A percentile compares a stretch with the other conserved stretches of the same genome.
phyloP scores from a whole-genome alignment of 179 eudicot genomes.

The Spinacia oleracea region DNA sequence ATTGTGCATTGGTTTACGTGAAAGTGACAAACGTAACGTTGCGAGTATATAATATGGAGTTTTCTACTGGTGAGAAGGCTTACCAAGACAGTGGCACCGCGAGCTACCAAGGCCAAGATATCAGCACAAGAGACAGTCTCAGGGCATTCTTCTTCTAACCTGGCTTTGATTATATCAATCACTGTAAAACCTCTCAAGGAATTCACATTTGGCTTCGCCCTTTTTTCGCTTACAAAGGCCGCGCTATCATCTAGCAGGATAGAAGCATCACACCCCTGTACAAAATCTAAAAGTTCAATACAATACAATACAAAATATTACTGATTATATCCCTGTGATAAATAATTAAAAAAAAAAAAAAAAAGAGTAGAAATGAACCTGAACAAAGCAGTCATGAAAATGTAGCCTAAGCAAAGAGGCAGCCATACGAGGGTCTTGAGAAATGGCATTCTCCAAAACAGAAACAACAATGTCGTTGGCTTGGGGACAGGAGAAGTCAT shows the following conservation, averaged over 20 bases:
- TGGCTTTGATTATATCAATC: constrained; percentile 78
- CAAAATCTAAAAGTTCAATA: too few species aligned
- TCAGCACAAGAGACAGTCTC: constrained; percentile 90
- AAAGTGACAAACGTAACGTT: too few species aligned
- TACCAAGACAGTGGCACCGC: constrained; percentile 74
- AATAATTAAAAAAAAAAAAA: too few species aligned
- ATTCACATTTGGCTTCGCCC: constrained; percentile 63
- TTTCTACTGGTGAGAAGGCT: neutral
- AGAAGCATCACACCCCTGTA: constrained; percentile 92
- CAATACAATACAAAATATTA: too few species aligned
- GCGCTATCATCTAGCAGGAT: constrained; percentile 64
- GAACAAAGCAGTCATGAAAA: constrained; percentile 91
- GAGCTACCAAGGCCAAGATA: constrained; percentile 82
- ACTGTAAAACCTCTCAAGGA: constrained; percentile 83
- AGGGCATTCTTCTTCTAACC: constrained; percentile 74
- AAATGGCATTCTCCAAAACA: constrained; percentile 58
- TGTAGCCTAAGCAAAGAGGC: constrained; percentile 94
- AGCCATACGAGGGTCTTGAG: constrained; percentile 74
- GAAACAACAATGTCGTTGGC: constrained; percentile 74
- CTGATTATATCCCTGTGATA: too few species aligned
- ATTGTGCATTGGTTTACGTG: too few species aligned
- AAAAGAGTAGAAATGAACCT: too few species aligned
- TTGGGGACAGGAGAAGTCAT: constrained; percentile 75
- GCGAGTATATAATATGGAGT: too few species aligned
- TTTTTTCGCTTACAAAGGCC: constrained; percentile 62